Evolutionary conservation across 352 stramenopile species (phyloP), one percentile per base, ranked within the genome.

Genomic region (Pythium plurisporium): DNA sequence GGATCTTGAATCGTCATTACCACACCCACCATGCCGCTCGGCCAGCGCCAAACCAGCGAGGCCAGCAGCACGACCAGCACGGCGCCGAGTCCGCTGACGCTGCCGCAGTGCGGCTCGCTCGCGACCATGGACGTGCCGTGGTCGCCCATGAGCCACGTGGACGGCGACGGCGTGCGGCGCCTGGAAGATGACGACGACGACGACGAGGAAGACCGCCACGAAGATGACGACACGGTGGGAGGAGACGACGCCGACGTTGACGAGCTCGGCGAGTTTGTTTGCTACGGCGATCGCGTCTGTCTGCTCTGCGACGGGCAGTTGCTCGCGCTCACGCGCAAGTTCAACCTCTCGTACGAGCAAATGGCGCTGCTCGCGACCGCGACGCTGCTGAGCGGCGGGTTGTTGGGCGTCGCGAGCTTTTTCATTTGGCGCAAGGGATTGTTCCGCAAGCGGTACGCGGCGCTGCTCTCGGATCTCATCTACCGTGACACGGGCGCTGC

Each of bases 271-370:
- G 79, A 87, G 53, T 87, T 86, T 54, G 76, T 91, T 62, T 84
- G 81, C 67, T 91, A 89, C 34, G 81, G 81, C 20, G 78, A 91
- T 52, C 81, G 76, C 48, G 46, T 91, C 10, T 83, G 70, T 33
- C 78, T 91, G 48, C 64, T 91, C 15, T 89, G 81, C 55, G 81
- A 91, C 42, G 81, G 81, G 15, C 81, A 91, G 48, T 51, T 91
- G 11, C 67, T 91, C 0, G 75, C 81, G 17, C 63, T 91, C 15
- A 82, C 78, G 8, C 76, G 67, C 49, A 87, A 87, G 54, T 82
- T 88, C 41, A 91, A 91, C 50, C 54, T 91, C n/a, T 84, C 76
- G 42, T 89, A 89, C 57, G 49, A 84, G 47, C 81, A 89, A 70
- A 84, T 89, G 76, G 73, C 72, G 40, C 45, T 87, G 22, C 47